Conservation (phyloP, 106 monocot species). For the Chionographis japonica region DNA sequence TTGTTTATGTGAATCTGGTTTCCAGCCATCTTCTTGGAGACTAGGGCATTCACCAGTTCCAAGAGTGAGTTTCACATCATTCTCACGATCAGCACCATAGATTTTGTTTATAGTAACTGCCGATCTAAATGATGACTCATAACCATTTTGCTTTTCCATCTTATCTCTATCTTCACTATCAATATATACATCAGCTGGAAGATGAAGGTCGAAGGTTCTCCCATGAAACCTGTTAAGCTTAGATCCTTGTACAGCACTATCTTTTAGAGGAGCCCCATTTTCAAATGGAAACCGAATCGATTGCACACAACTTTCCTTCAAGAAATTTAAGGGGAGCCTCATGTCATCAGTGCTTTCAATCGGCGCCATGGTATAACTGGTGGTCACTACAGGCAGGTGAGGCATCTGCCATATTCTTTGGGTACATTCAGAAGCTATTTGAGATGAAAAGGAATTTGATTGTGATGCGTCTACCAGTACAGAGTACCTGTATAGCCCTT, state of each 20-base stretch:
- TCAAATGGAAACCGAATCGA: not conserved
- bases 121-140: constrained; percentile 3
- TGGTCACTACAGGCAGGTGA: constrained; percentile 2
- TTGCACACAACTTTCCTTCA: not conserved
- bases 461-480: constrained; percentile 7
- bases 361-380: not conserved
- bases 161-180: constrained; percentile 15
- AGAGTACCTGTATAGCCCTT: constrained; percentile 17
- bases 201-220: constrained; percentile 43
- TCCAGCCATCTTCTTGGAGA: constrained; percentile 8
- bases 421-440: constrained; percentile 3
- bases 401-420: constrained; percentile 18
- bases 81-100: constrained; percentile 7
- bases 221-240: not conserved
- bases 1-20: constrained; percentile 5
- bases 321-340: constrained; percentile 3
- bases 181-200: constrained; percentile 48
- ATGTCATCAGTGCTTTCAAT: constrained; percentile 12
- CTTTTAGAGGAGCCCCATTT: constrained; percentile 11
- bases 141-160: constrained; percentile 1
- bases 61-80: constrained; percentile 30
- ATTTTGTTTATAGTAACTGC: not conserved
- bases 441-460: constrained; percentile 19
- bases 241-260: not conserved
- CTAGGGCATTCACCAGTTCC: constrained; percentile 1